These are phyloP conservation scores for Alternaria sp. DNA, from an alignment of 2,329 filamentous ascomycete genomes.

Conservation along the genomic window DNA sequence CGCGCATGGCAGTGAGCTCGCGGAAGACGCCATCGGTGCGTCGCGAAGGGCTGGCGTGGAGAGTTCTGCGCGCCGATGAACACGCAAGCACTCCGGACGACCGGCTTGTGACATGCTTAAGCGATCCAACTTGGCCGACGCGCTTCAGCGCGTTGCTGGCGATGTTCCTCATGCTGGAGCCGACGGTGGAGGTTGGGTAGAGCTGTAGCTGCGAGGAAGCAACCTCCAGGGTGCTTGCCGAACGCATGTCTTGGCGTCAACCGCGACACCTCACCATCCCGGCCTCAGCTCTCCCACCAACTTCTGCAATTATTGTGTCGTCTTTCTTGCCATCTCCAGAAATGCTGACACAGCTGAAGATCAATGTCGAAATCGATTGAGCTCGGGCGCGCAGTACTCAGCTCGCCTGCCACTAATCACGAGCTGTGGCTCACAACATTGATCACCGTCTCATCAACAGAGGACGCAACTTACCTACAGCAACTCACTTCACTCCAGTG, in stretches of 20 bases:
- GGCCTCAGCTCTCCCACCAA: neutral
- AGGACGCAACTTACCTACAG: slow-evolving; percentile 34
- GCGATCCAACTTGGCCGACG: slow-evolving; percentile 13
- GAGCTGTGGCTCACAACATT: slow-evolving; percentile 50
- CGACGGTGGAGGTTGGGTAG: slow-evolving; percentile 15
- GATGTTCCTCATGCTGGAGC: slow-evolving; percentile 32
- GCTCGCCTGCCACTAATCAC: slow-evolving; percentile 28
- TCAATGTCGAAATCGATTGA: slow-evolving; percentile 41
- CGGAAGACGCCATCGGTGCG: slow-evolving; percentile 67
- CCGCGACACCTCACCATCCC: neutral
- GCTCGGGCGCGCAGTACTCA: slow-evolving; percentile 47
- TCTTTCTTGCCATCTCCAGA: neutral
- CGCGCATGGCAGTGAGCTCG: slow-evolving; percentile 55
- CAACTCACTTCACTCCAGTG: slow-evolving; percentile 24
- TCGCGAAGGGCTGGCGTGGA: slow-evolving; percentile 36
- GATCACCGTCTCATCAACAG: slow-evolving; percentile 45
- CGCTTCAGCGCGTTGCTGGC: slow-evolving; percentile 30
- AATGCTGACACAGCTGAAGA: slow-evolving; percentile 7
- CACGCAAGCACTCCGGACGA: neutral
- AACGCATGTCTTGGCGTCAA: slow-evolving; percentile 30
- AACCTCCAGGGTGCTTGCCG: slow-evolving; percentile 31
- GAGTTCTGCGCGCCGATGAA: slow-evolving; percentile 19
- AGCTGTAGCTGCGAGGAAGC: slow-evolving; percentile 20
- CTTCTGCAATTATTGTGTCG: slow-evolving; percentile 8
- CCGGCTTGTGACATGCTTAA: slow-evolving; percentile 8